Conservation (phyloP, 176 grass and related monocot genomes). For the Cymbopogon citratus region DNA sequence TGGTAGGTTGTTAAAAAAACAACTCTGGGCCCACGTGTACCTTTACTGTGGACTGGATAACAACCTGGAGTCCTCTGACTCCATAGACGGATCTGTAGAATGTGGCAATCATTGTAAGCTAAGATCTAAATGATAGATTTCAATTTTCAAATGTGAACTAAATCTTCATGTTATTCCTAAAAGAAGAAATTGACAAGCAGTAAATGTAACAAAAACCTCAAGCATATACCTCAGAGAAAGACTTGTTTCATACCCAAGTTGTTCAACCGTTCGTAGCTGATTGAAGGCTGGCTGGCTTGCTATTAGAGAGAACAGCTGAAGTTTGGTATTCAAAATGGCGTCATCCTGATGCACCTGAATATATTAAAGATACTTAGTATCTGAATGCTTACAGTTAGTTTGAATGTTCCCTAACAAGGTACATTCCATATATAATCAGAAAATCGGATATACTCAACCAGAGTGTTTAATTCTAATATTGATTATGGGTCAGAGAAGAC, state of each 20-base stretch:
- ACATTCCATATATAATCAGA: neutral
- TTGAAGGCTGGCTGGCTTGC: constrained; percentile 80
- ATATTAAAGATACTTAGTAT: constrained; percentile 29
- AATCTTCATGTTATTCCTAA: neutral
- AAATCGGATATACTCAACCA: neutral
- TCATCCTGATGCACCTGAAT: constrained; percentile 85
- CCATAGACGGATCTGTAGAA: constrained; percentile 57
- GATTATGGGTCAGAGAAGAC: neutral
- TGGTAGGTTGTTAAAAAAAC: too few species aligned
- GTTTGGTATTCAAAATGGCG: constrained; percentile 59
- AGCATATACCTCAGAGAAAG: constrained; percentile 63
- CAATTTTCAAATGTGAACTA: neutral
- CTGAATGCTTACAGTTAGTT: neutral
- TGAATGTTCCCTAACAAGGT: neutral
- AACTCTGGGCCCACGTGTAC: constrained; percentile 21
- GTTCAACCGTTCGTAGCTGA: constrained; percentile 85
- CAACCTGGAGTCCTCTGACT: constrained; percentile 56
- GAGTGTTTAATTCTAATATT: neutral
- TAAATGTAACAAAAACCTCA: neutral
- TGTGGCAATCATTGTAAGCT: neutral
- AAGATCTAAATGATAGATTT: neutral
- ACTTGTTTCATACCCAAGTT: constrained; percentile 78
- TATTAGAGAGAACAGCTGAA: constrained; percentile 69
- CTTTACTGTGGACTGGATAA: constrained; percentile 85
- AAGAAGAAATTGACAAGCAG: constrained; percentile 10